A percentile compares a stretch with the other conserved stretches of the same genome.
These are phyloP conservation scores for Cyberlindnera euphorbiae DNA, from an alignment of 805 yeast species.

Conservation along the genomic window DNA sequence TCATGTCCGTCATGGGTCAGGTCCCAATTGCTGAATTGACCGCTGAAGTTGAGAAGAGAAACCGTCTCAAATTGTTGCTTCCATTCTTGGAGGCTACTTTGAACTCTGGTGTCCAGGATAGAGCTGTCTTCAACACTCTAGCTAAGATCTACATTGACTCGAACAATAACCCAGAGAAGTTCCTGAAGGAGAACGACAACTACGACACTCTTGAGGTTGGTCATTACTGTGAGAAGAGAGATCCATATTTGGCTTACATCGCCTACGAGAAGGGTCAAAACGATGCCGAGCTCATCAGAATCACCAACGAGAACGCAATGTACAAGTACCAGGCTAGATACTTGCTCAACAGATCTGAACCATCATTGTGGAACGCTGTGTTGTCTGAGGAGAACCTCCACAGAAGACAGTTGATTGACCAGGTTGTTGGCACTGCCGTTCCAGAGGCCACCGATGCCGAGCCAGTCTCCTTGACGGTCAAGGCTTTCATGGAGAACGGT, in stretches of 20 bases:
- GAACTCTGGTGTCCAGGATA: constrained; percentile 79
- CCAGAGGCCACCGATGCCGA: constrained; percentile 92
- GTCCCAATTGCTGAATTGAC: constrained; percentile 90
- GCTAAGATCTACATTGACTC: constrained; percentile 98
- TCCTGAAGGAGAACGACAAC: constrained; percentile 82
- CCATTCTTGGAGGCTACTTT: constrained; percentile 92
- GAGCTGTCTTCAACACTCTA: constrained; percentile 87
- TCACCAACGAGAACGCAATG: constrained; percentile 97
- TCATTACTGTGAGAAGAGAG: constrained; percentile 98
- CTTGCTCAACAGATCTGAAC: constrained; percentile 82
- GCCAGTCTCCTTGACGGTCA: constrained; percentile 88
- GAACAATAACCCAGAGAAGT: constrained; percentile 95
- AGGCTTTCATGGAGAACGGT: constrained; percentile 93
- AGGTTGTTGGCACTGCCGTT: constrained; percentile 92
- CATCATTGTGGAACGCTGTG: constrained; percentile 76
- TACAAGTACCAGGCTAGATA: constrained; percentile 99
- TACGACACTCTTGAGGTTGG: constrained; percentile 96
- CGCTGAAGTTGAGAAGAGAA: constrained; percentile 93
- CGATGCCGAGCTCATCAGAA: constrained; percentile 81
- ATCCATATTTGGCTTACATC: constrained; percentile 95
- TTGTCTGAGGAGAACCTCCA: constrained; percentile 71
- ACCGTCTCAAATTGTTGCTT: constrained; percentile 81
- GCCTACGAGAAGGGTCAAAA: constrained; percentile 94
- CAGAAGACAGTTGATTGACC: constrained; percentile 89
- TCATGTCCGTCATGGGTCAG: constrained; percentile 85